Base-by-base conservation (phyloP, 371 early-diverging fungal species). In the Apophysomyces ossiformis region DNA sequence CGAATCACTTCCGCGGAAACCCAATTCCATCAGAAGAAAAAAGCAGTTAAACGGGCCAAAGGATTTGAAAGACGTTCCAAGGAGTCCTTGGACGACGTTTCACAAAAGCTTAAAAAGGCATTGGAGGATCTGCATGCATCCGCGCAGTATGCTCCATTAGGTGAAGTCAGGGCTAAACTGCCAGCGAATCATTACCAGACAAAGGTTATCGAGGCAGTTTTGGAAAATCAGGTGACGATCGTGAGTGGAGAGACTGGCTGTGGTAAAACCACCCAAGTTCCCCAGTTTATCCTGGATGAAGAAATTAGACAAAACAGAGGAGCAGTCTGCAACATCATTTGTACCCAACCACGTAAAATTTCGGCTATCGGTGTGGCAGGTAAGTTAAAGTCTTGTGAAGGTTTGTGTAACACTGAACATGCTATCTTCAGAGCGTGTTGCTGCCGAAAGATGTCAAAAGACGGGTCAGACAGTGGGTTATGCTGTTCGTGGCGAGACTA, bases 301-400 rank as follows among this genome's bases (percentile, higher is more conserved):
- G 90, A 89, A 60, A 92, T 90, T 58, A 76, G 83, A 60, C 68
- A 74, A 32, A 65, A 65, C 0, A 71, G 81, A 26, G 86, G 86
- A 16, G 76, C 83, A 36, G 65, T 66, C 0, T 88, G 87, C 60
- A 85, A 88, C 54, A 91, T 99, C 37, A 86, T 94, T 13, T 92
- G 96, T 81, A 98, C 99, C 0, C 97, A 98, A 69, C 98, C 98
- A 1, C 84, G 98, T 32, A 88, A 96, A 63, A 93, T 97, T 66
- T 94, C 97, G 5, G 94, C 96, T 36, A 92, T 89, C 60, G 89
- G 93, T 62, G 90, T 99, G 4, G 95, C 96, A 21, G 76, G 76
- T 72, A 68, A 78, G 63, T 9, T n/a, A 50, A 21, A n/a, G 35
- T 18, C 2, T 26, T 26, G 2, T 26, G 32, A 26, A 26, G 21